phyloP scores from a whole-genome alignment of 192 early-diverging fungal genomes.

The Podochytrium sp. region DNA sequence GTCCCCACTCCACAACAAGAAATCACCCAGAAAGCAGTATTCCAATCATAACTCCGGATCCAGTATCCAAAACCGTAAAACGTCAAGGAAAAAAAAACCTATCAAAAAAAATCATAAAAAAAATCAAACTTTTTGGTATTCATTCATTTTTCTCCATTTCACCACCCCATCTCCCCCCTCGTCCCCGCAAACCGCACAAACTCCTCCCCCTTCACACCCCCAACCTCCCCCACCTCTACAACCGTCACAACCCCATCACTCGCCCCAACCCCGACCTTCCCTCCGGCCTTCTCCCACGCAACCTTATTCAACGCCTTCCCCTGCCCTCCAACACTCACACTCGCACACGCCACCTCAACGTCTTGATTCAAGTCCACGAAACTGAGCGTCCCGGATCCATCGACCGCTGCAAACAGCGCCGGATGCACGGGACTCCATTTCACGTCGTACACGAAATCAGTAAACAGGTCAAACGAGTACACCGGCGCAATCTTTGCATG shows the following conservation, averaged over 20 bases:
- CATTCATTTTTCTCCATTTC: too few relatives aligned
- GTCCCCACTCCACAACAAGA: too few relatives aligned
- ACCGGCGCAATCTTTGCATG: slow-evolving; percentile 61
- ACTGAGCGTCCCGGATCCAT: slow-evolving; percentile 87
- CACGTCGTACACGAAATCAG: slow-evolving; percentile 98
- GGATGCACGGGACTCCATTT: slow-evolving; percentile 98
- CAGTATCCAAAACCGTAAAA: too few relatives aligned
- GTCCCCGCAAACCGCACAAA: slow-evolving; percentile 3
- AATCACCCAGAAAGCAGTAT: too few relatives aligned
- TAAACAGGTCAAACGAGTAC: slow-evolving; percentile 87
- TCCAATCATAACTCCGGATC: too few relatives aligned
- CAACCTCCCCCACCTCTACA: slow-evolving; percentile 92
- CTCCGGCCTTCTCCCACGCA: slow-evolving; percentile 91
- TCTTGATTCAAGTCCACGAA: slow-evolving; percentile 94
- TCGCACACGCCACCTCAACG: slow-evolving; percentile 74
- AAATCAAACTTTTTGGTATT: too few relatives aligned
- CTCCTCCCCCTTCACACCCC: background rate
- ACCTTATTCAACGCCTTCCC: slow-evolving; percentile 89
- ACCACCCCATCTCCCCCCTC: slow-evolving; percentile 1
- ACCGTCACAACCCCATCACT: slow-evolving; percentile 84
- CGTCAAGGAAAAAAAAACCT: too few relatives aligned
- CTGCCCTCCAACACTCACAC: slow-evolving; percentile 56
- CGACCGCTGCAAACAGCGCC: slow-evolving; percentile 88
- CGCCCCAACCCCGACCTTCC: slow-evolving; percentile 77
- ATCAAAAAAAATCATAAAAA: too few relatives aligned